Conservation (phyloP, 2,329 filamentous ascomycete species). For the Madurella fahalii region DNA sequence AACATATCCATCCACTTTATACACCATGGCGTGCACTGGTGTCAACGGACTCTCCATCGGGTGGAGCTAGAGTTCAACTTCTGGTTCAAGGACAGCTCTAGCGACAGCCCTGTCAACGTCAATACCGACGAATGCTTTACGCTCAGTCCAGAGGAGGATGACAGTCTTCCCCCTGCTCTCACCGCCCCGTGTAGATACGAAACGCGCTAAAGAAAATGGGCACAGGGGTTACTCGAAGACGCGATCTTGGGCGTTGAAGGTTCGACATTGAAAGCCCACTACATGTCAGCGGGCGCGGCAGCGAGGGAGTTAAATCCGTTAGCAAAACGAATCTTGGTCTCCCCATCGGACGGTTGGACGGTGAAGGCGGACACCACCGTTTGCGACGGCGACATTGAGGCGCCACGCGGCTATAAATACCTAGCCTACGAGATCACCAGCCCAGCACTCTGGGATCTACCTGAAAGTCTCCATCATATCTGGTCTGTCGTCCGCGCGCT, state of each 20-base stretch:
- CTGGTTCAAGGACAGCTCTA: neutral
- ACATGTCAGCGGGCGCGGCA: neutral
- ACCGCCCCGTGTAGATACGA: neutral
- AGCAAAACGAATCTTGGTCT: neutral
- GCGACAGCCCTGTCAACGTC: neutral
- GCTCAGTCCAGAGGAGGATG: conserved; percentile 1
- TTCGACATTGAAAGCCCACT: neutral
- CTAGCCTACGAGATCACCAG: conserved; percentile 7
- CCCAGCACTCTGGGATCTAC: conserved; percentile 15
- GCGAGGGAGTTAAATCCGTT: neutral
- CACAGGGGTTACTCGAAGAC: neutral
- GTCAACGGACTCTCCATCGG: conserved; percentile 10
- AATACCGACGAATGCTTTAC: neutral
- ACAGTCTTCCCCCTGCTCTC: neutral
- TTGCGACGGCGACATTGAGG: neutral
- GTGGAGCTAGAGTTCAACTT: conserved; percentile 18
- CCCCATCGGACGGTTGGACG: neutral
- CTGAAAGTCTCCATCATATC: conserved; percentile 12
- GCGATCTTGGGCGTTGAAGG: conserved; percentile 9
- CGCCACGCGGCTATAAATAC: neutral
- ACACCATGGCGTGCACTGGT: neutral
- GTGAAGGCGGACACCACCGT: conserved; percentile 5
- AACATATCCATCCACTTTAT: neutral
- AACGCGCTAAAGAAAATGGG: neutral
- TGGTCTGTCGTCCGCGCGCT: conserved; percentile 4